Percentiles rank a stretch among this genome's conserved stretches.
These are phyloP conservation scores for Pichia sp. DNA, from an alignment of 1,139 yeast species.

Conservation along the genomic window DNA sequence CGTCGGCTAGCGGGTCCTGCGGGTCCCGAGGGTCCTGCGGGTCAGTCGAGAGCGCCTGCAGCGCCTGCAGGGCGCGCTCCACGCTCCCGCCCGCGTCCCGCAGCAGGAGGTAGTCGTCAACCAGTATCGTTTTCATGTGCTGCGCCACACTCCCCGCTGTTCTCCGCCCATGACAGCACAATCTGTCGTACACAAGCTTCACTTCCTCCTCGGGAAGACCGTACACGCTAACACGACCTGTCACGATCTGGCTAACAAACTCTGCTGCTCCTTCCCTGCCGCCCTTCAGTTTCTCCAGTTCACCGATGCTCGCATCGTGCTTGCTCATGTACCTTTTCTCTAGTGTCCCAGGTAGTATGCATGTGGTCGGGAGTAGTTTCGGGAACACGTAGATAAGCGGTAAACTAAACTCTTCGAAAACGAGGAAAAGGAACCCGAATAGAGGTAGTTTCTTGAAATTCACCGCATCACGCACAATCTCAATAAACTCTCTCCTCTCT, in stretches of 20 bases:
- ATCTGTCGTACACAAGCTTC: not conserved
- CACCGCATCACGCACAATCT: slow-evolving; percentile 47
- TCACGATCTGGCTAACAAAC: not conserved
- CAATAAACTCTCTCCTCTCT: slow-evolving; percentile 48
- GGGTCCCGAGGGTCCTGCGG: no score
- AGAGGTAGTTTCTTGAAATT: slow-evolving; percentile 57
- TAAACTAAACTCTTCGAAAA: slow-evolving; percentile 62
- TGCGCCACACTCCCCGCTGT: not conserved
- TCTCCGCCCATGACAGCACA: slow-evolving; percentile 1
- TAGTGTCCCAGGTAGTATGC: slow-evolving; percentile 46
- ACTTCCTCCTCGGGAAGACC: slow-evolving; percentile 1
- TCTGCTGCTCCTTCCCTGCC: no score
- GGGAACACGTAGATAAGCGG: slow-evolving; percentile 53
- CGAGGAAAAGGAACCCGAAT: slow-evolving; percentile 49
- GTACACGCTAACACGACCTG: not conserved
- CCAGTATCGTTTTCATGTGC: slow-evolving; percentile 34
- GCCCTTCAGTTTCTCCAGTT: slow-evolving; percentile 6
- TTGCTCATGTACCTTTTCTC: slow-evolving; percentile 27
- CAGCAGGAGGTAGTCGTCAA: slow-evolving; percentile 44
- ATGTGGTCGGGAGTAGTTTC: slow-evolving; percentile 60
- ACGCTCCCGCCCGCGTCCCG: no score
- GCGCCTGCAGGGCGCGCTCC: no score
- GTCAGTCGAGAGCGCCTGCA: no score
- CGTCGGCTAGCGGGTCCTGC: no score
- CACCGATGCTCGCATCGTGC: slow-evolving; percentile 21